A percentile compares a stretch with the other conserved stretches of the same genome.
Conservation (phyloP, 345 rosid genomes). For the Garcia nutans region DNA sequence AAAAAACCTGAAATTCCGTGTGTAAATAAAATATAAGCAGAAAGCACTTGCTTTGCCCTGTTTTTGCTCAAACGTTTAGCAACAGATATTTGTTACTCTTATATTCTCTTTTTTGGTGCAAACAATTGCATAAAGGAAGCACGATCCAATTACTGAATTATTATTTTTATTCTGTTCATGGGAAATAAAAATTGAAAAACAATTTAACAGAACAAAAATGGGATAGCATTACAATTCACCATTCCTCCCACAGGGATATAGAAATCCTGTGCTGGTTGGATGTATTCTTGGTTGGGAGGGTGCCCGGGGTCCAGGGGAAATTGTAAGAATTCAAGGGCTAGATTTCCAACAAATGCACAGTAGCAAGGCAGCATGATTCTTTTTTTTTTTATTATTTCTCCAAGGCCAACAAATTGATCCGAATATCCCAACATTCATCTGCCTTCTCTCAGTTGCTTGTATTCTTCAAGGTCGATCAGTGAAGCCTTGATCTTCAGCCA, state of each 20-base stretch:
- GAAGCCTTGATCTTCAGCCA: constrained; percentile 72
- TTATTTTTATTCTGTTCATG: neutral
- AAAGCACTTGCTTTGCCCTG: neutral
- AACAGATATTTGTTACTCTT: no score
- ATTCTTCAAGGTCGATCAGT: constrained; percentile 55
- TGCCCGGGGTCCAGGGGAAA: no score
- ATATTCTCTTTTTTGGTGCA: neutral
- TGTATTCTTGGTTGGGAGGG: no score
- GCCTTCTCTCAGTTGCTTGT: constrained; percentile 42
- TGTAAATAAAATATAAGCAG: neutral
- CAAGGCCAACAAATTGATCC: neutral
- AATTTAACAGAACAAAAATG: neutral
- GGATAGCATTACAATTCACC: neutral
- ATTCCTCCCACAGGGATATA: neutral
- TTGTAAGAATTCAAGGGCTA: no score
- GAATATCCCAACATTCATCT: constrained; percentile 7
- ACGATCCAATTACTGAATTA: neutral
- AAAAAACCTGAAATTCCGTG: neutral
- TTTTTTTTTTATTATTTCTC: neutral
- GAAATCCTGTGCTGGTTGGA: neutral
- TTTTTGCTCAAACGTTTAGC: neutral
- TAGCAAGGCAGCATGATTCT: neutral
- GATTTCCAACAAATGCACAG: neutral
- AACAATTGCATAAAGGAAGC: neutral
- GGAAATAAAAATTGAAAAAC: neutral